Evolutionary conservation across 2,329 filamentous ascomycete genomes (phyloP).

Genomic region (Herpotrichia juniperi): DNA sequence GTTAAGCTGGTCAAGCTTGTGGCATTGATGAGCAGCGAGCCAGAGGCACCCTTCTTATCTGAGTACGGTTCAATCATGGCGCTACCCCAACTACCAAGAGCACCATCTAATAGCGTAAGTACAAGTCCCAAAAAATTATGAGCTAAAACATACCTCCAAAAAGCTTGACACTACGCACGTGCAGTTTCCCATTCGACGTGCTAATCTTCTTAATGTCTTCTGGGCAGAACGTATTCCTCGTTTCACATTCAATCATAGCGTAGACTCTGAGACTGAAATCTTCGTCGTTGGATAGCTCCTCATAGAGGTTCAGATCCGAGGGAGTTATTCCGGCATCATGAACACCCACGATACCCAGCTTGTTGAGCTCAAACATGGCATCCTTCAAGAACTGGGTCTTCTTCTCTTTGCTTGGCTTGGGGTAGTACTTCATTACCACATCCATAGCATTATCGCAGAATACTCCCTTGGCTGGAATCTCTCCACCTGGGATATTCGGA

Average conservation of each 20-base stretch:
- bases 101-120: slow-evolving; percentile 61
- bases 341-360: slow-evolving; percentile 70
- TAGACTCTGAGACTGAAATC: slow-evolving; percentile 70
- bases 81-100: slow-evolving; percentile 73
- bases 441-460: slow-evolving; percentile 79
- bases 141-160: slow-evolving; percentile 62
- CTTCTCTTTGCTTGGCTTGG: slow-evolving; percentile 59
- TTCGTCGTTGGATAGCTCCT: slow-evolving; percentile 56
- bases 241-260: slow-evolving; percentile 70
- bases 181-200: slow-evolving; percentile 58
- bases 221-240: slow-evolving; percentile 69
- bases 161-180: slow-evolving; percentile 69
- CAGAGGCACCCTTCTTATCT: slow-evolving; percentile 66
- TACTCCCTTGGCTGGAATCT: slow-evolving; percentile 70
- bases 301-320: slow-evolving; percentile 60
- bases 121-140: too few species aligned
- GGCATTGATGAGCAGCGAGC: slow-evolving; percentile 71
- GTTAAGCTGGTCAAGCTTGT: slow-evolving; percentile 62
- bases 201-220: slow-evolving; percentile 54
- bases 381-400: slow-evolving; percentile 62
- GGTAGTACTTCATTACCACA: slow-evolving; percentile 62
- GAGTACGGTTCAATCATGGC: slow-evolving; percentile 74
- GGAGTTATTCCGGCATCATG: slow-evolving; percentile 70
- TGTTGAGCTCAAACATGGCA: slow-evolving; percentile 68
- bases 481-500: slow-evolving; percentile 64